These are phyloP conservation scores for Cryphonectria parasitica DNA, from an alignment of 2,329 filamentous ascomycete species.

Conservation along the genomic window DNA sequence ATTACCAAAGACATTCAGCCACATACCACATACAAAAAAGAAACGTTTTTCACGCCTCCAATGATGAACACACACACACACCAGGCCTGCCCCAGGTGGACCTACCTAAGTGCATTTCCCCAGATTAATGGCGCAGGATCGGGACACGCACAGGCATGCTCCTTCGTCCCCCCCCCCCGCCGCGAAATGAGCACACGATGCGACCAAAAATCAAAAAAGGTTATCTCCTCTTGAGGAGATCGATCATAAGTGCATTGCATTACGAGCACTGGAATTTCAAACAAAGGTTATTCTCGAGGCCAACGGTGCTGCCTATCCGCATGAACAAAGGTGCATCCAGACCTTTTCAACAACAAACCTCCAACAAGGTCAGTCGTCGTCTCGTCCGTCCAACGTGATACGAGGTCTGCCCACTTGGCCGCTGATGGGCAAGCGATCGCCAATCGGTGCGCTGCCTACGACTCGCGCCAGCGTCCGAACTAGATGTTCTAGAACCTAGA, in stretches of 20 bases:
- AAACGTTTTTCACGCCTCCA: background rate
- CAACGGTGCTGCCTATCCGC: background rate
- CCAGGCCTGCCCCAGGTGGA: background rate
- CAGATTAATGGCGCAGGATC: constrained; percentile 5
- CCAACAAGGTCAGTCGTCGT: constrained; percentile 19
- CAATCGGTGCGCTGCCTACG: constrained; percentile 17
- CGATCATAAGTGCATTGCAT: background rate
- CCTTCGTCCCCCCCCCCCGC: background rate
- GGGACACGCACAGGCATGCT: constrained; percentile 4
- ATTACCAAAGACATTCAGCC: background rate
- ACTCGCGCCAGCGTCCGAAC: background rate
- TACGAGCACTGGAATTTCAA: background rate
- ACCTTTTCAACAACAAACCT: background rate
- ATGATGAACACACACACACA: background rate
- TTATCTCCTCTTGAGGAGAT: background rate
- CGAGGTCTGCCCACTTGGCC: constrained; percentile 20
- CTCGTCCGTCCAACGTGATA: constrained; percentile 18
- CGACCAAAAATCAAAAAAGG: background rate
- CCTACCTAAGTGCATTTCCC: constrained; percentile 2
- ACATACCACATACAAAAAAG: background rate
- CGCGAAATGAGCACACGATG: constrained; percentile 3
- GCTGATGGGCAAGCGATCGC: constrained; percentile 1
- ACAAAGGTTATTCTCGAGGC: background rate
- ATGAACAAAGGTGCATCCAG: constrained; percentile 11
- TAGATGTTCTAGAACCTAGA: constrained; percentile 17